These are phyloP conservation scores for Thymus quinquecostatus DNA, from an alignment of 257 asterid genomes.

Conservation along the genomic window DNA sequence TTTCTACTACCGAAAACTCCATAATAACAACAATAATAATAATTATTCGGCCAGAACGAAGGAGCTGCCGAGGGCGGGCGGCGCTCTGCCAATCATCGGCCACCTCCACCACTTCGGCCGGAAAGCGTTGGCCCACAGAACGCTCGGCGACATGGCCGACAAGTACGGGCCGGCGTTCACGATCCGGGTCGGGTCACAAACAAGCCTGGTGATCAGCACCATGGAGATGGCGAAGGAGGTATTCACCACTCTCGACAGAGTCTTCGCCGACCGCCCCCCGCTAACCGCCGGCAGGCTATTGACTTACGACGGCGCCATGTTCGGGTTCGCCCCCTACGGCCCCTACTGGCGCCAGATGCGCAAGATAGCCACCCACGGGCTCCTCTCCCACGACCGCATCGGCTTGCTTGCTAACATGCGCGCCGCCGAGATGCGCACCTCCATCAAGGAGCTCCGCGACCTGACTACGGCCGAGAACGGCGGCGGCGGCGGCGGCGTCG, in stretches of 20 bases:
- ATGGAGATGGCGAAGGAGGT: conserved; percentile 37
- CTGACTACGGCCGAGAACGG: too few relatives aligned
- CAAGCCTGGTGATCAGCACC: conserved; percentile 33
- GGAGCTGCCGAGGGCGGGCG: conserved; percentile 29
- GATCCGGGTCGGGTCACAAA: conserved; percentile 31
- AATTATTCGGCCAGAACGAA: background rate
- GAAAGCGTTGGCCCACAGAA: conserved; percentile 25
- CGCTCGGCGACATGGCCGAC: conserved; percentile 30
- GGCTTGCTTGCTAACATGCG: conserved; percentile 18
- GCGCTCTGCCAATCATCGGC: conserved; percentile 43
- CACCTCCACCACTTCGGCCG: conserved; percentile 34
- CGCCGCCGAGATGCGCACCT: background rate
- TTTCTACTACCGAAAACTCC: background rate
- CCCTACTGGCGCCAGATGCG: conserved; percentile 43
- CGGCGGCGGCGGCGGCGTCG: too few relatives aligned
- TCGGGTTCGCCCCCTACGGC: conserved; percentile 34
- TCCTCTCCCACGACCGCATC: conserved; percentile 29
- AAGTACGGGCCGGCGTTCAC: conserved; percentile 36
- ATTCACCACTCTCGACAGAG: conserved; percentile 36
- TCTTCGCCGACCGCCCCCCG: conserved; percentile 31
- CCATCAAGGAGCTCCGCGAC: too few relatives aligned
- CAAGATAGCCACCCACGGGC: conserved; percentile 37
- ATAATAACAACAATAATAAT: background rate
- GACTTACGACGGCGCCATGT: too few relatives aligned
- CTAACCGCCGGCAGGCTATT: too few relatives aligned